These are phyloP conservation scores for Periconia sp. DNA, from an alignment of 2,329 filamentous ascomycete genomes.

Conservation along the genomic window DNA sequence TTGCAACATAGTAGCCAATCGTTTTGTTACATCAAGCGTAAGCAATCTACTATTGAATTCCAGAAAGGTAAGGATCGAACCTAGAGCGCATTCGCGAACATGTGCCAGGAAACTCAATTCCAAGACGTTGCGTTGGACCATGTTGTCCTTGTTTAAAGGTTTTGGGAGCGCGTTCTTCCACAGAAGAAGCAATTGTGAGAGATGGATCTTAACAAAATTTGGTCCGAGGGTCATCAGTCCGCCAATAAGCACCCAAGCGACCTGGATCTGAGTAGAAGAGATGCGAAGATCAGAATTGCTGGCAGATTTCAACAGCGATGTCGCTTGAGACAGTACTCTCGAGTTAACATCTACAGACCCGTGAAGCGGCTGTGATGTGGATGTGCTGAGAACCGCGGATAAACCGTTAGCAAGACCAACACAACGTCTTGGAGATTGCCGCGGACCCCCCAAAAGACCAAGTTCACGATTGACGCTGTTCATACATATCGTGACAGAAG, in stretches of 20 bases:
- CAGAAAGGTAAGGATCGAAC: constrained; percentile 87
- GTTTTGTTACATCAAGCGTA: constrained; percentile 90
- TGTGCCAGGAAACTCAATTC: constrained; percentile 93
- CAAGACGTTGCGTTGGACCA: constrained; percentile 76
- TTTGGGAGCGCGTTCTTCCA: constrained; percentile 98
- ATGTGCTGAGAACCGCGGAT: constrained; percentile 87
- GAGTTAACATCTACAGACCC: constrained; percentile 96
- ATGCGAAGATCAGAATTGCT: constrained; percentile 86
- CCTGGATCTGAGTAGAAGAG: constrained; percentile 92
- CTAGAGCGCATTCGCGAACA: constrained; percentile 90
- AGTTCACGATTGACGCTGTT: constrained; percentile 90
- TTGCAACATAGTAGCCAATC: constrained; percentile 91
- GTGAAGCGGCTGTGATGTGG: constrained; percentile 83
- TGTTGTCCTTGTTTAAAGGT: constrained; percentile 89
- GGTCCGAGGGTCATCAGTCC: constrained; percentile 95
- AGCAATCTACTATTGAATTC: constrained; percentile 90
- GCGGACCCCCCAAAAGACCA: constrained; percentile 70
- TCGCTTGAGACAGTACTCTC: constrained; percentile 86
- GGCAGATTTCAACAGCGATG: constrained; percentile 87
- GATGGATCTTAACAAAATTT: constrained; percentile 98
- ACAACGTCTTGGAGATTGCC: constrained; percentile 80
- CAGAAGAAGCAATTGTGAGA: constrained; percentile 86
- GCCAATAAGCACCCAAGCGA: constrained; percentile 96
- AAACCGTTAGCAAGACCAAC: constrained; percentile 90
- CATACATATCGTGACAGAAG: constrained; percentile 93